phyloP scores from a whole-genome alignment of 148 eudicot species.

The Vaccinium macrocarpon region DNA sequence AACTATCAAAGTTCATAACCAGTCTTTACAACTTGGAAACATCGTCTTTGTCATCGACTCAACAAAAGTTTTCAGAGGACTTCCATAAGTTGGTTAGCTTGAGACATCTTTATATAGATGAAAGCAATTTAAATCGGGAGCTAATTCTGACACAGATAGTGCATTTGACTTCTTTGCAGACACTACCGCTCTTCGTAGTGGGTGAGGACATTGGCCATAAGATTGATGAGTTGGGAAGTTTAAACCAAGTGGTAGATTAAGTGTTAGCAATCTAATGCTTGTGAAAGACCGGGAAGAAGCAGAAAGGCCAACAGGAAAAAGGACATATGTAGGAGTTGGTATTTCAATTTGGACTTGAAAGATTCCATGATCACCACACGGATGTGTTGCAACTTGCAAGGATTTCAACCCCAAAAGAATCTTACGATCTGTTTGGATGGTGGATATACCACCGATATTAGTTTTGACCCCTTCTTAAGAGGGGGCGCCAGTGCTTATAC shows the following conservation, averaged over 20 bases:
- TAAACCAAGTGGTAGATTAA: neutral
- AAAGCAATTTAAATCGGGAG: neutral
- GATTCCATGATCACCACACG: neutral
- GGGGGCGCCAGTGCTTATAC: no score
- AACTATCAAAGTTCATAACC: neutral
- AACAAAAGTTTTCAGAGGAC: neutral
- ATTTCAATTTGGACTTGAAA: neutral
- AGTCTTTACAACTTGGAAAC: constrained; percentile 7
- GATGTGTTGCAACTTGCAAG: neutral
- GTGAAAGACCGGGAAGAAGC: neutral
- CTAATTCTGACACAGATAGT: neutral
- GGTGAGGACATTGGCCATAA: constrained; percentile 5
- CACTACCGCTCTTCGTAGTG: constrained; percentile 1
- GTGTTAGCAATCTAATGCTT: neutral
- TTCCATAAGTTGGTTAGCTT: constrained; percentile 1
- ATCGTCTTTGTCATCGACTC: neutral
- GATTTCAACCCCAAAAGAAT: neutral
- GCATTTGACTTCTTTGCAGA: neutral
- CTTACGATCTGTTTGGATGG: no score
- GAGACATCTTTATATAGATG: constrained; percentile 5
- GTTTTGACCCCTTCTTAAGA: no score
- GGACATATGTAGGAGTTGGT: neutral
- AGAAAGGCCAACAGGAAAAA: neutral
- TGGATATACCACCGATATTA: no score
- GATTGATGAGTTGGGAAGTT: constrained; percentile 7